Evolutionary conservation across 2,329 filamentous ascomycete genomes (phyloP).

Genomic region (Pyrenophora teres): DNA sequence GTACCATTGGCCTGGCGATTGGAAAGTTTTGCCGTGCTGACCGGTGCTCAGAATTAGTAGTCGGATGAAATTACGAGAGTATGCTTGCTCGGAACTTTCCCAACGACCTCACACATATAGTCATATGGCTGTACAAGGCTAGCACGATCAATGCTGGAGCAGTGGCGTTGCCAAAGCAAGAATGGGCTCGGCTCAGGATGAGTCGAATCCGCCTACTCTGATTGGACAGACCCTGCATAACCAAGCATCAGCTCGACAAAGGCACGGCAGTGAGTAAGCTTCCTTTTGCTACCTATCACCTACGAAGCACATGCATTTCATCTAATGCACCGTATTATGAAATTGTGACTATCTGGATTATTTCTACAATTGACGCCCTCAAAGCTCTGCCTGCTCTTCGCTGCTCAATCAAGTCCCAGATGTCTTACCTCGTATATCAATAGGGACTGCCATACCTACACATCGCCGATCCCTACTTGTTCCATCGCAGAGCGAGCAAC

Average conservation of each 20-base stretch:
- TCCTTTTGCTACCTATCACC: not conserved
- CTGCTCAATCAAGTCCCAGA: no score
- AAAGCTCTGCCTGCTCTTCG: no score
- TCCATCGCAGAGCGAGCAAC: no score
- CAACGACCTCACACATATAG: not conserved
- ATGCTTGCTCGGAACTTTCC: no score
- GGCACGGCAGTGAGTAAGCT: not conserved
- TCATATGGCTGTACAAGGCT: not conserved
- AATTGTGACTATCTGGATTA: no score
- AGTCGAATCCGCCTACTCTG: constrained; percentile 14
- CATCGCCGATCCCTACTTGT: no score
- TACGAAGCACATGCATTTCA: no score
- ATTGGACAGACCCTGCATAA: constrained; percentile 8
- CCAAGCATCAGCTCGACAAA: not conserved
- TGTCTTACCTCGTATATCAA: no score
- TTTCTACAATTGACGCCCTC: no score
- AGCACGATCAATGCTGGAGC: not conserved
- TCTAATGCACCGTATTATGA: no score
- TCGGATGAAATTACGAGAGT: not conserved
- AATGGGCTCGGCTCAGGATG: constrained; percentile 15
- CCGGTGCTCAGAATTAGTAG: not conserved
- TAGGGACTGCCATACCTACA: no score
- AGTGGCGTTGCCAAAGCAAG: not conserved
- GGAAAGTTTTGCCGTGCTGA: not conserved
- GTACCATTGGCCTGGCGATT: constrained; percentile 29